Evolutionary conservation across 139 green algal genomes (phyloP), one percentile per base, ranked within the genome.

Genomic region (Chlorella ohadii): DNA sequence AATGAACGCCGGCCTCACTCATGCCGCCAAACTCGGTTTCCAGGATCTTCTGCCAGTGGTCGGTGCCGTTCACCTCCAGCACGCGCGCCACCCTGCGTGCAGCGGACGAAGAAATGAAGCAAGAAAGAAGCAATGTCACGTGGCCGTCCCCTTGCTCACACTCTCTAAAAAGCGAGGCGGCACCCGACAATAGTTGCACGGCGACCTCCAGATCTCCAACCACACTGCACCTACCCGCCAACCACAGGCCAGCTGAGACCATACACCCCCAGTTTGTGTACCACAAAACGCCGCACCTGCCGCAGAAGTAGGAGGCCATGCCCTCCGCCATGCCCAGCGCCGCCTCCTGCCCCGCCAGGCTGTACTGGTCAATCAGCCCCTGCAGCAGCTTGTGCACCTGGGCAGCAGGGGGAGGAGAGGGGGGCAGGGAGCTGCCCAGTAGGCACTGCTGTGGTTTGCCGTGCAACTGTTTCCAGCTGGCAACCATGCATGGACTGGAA

Each of bases 341-440:
- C n/a, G 70, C 31, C 15, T 72, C 13, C 59, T 85, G 85, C 70
- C 79, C 86, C 7, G 76, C 66, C 83, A 93, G 75, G 17, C 71
- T 51, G 77, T 93, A 75, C 39, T 91, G 88, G 78, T 94, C 92
- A 72, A 95, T 76, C 28, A 95, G 88, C 25, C 92, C 92, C 20
- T 84, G 83, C 76, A 95, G 90, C 63, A 95, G 88, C 87, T 95
- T 95, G 87, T 95, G 92, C 36, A 95, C 93, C 87, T 93, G 90
- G 44, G 44, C 44, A 9, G 7, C 44, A 51, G 7, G 44, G 44
- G 44, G 9, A 51, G 44, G 44, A 16, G n/a, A n/a, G n/a, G n/a
- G n/a, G n/a, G n/a, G n/a, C n/a, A n/a, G n/a, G n/a, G n/a, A n/a
- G n/a, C n/a, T n/a, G n/a, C n/a, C n/a, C n/a, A n/a, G n/a, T n/a